Evolutionary conservation across 2,329 filamentous ascomycete species (phyloP).

Genomic region (Iodosphaeria phyllophila): DNA sequence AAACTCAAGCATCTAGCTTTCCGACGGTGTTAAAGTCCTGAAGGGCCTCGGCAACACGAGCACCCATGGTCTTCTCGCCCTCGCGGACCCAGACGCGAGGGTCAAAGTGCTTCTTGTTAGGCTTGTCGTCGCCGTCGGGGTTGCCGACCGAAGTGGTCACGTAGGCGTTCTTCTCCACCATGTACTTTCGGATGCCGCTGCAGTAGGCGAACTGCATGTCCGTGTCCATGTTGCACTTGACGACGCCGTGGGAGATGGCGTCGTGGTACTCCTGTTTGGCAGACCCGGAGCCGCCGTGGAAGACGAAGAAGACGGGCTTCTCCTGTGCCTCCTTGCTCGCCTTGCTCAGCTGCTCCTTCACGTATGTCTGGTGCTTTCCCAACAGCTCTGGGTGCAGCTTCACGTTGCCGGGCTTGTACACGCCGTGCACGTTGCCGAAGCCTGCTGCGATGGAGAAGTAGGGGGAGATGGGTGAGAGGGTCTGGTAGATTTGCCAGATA

Average conservation of each 20-base stretch:
- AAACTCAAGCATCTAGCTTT: too few species aligned
- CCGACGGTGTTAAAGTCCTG: constrained; percentile 79
- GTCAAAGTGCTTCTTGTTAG: constrained; percentile 93
- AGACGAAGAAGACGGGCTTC: constrained; percentile 96
- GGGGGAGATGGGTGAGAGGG: constrained; percentile 67
- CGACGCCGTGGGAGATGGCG: constrained; percentile 82
- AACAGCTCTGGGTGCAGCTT: constrained; percentile 92
- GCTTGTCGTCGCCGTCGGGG: constrained; percentile 90
- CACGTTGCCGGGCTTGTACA: constrained; percentile 97
- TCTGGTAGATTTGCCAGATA: constrained; percentile 79
- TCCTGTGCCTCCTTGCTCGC: constrained; percentile 20
- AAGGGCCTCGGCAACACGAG: constrained; percentile 63
- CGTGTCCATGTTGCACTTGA: constrained; percentile 99
- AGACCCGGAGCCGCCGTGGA: constrained; percentile 94
- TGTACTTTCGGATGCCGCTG: constrained; percentile 81
- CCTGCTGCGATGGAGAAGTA: constrained; percentile 98
- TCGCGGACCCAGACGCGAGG: constrained; percentile 90
- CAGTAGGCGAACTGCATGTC: constrained; percentile 95
- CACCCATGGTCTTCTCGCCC: constrained; percentile 92
- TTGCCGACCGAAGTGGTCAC: constrained; percentile 75
- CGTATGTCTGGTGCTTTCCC: constrained; percentile 86
- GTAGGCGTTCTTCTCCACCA: constrained; percentile 91
- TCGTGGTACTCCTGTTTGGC: constrained; percentile 77
- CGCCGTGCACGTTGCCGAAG: constrained; percentile 97
- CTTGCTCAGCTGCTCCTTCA: constrained; percentile 53